A percentile compares a stretch with the other conserved stretches of the same genome.
These are phyloP conservation scores for Pleurotus sapidus DNA, from an alignment of 768 basidiomycete genomes.

Conservation along the genomic window DNA sequence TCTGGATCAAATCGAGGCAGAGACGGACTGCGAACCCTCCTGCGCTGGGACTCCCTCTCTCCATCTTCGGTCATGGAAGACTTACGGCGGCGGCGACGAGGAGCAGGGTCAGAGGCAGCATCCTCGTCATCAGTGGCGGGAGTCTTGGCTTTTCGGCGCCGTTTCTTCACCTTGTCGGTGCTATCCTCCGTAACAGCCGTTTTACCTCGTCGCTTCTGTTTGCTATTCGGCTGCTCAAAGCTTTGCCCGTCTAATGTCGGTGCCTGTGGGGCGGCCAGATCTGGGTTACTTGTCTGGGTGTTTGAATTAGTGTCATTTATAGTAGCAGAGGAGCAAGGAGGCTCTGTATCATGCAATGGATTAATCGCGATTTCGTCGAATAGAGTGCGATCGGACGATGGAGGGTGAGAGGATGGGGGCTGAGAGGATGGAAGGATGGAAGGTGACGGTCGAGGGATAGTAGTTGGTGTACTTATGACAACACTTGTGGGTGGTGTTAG, in stretches of 20 bases:
- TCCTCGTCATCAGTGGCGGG: too few species aligned
- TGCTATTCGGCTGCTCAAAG: neutral
- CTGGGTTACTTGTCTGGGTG: neutral
- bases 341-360: neutral
- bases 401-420: neutral
- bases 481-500: neutral
- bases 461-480: neutral
- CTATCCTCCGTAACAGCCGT: neutral
- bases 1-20: conserved; percentile 55
- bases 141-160: too few species aligned
- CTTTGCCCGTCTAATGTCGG: neutral
- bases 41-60: conserved; percentile 25
- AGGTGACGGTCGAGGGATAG: neutral
- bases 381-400: neutral
- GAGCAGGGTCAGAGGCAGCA: too few species aligned
- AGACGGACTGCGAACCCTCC: conserved; percentile 45
- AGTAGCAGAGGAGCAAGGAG: neutral
- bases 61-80: neutral
- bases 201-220: neutral
- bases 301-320: neutral
- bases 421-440: neutral
- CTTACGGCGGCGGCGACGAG: neutral
- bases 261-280: neutral
- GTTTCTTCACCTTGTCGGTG: neutral
- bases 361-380: neutral